Evolutionary conservation across 768 basidiomycete species (phyloP).

Genomic region (Inosperma sp.): DNA sequence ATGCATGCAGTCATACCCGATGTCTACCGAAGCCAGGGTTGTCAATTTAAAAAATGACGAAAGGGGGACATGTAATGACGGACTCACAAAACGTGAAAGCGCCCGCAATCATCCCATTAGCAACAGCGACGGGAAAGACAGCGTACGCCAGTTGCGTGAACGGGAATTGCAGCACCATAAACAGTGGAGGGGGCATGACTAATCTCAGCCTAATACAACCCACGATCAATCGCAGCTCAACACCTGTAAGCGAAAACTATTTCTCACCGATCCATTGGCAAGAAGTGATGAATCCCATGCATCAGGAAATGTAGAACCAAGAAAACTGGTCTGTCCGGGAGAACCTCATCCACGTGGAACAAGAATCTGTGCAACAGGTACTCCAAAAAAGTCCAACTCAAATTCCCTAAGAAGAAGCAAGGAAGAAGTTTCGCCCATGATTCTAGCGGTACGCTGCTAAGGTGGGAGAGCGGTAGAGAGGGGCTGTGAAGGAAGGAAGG

Average conservation of each 20-base stretch:
- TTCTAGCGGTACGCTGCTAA: conserved; percentile 44
- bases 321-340: conserved; percentile 80
- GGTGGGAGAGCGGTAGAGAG: conserved; percentile 45
- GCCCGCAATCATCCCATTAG: conserved; percentile 90
- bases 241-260: background rate
- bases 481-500: conserved; percentile 60
- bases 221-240: background rate
- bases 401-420: conserved; percentile 80
- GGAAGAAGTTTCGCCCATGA: conserved; percentile 50
- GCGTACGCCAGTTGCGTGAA: conserved; percentile 82
- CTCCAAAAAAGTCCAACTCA: conserved; percentile 93
- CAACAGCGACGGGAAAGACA: conserved; percentile 77
- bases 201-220: conserved; percentile 61
- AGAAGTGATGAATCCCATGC: conserved; percentile 96
- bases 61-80: background rate
- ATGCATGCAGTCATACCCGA: conserved; percentile 87
- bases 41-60: background rate
- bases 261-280: conserved; percentile 89
- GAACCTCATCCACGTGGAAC: conserved; percentile 86
- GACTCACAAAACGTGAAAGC: conserved; percentile 69
- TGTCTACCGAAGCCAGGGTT: conserved; percentile 48
- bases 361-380: conserved; percentile 93
- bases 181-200: conserved; percentile 93
- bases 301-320: conserved; percentile 86
- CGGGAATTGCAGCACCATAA: conserved; percentile 70